Base-by-base conservation (phyloP, 441 rosid species). In the Viola pubescens region DNA sequence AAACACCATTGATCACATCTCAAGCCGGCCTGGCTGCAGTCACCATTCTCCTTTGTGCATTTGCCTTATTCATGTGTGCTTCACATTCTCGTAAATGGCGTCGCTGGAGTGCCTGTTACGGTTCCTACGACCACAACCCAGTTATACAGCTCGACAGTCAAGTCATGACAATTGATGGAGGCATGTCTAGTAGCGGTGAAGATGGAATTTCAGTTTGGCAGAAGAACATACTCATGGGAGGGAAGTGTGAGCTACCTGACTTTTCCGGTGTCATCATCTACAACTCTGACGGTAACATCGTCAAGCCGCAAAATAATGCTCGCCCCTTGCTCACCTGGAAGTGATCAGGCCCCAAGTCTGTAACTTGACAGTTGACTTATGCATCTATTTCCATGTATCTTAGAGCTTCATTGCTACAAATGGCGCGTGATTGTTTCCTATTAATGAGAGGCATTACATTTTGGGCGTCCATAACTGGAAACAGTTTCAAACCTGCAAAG, bases 151-250 rank as follows among this genome's bases (percentile, higher is more conserved):
- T 77, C 60, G 73, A 73, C 7, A 77, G 68, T 13, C 65, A 79
- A 54, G 48, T 58, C 1, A 60, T 64, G 65, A 65, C 73, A 67
- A 48, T 61, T 50, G 72, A 66, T 9, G 70, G 66, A 38, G 73
- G 73, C 66, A 52, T 59, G 62, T 53, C 74, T 41, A 77, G 81
- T 51, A 26, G 34, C 2, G 58, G 75, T 16, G 82, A 76, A 49
- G 84, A 69, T 51, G 67, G 62, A 13, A 78, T 41, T 11, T 68
- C 85, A 0, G 73, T 91, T 65, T 88, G 98, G 98, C 84, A 79
- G 79, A 91, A 82, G 80, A 88, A 83, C 73, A 87, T 91, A 65
- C 87, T 89, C 64, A 89, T 91, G 96, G 98, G 95, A 4, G 96
- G 84, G 2, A 88, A 85, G 62, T 88, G 94, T 55, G 89, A 83